Evolutionary conservation across 2,329 filamentous ascomycete species (phyloP).

Genomic region (Colletotrichum navitas): DNA sequence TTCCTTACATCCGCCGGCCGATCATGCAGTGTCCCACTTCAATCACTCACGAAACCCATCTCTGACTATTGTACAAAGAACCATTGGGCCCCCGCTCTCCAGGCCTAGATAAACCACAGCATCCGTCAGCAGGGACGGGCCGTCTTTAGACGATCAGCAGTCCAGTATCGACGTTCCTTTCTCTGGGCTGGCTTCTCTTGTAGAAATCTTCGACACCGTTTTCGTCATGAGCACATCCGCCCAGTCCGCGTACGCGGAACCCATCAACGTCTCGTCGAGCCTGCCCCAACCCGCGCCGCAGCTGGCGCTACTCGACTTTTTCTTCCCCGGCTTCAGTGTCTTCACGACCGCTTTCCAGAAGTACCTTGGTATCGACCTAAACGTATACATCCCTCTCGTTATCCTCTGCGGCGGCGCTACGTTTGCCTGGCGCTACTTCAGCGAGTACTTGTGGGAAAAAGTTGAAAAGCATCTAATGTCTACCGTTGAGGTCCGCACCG

Average conservation of each 20-base stretch:
- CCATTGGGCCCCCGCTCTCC: not conserved
- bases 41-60: not conserved
- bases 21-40: not conserved
- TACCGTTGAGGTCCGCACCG: conserved; percentile 73
- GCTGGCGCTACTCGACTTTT: conserved; percentile 68
- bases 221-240: conserved; percentile 24
- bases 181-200: not conserved
- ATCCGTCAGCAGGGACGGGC: not conserved
- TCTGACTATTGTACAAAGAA: not conserved
- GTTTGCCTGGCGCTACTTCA: conserved; percentile 67
- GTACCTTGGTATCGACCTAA: conserved; percentile 72
- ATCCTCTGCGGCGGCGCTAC: conserved; percentile 62
- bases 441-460: conserved; percentile 60
- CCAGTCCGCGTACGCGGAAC: conserved; percentile 14
- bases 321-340: conserved; percentile 75
- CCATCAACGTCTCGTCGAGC: conserved; percentile 17
- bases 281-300: conserved; percentile 48
- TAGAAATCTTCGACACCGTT: not conserved
- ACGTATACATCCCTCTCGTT: conserved; percentile 71
- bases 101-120: not conserved
- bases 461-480: conserved; percentile 71
- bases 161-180: not conserved
- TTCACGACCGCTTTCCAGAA: conserved; percentile 65
- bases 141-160: not conserved
- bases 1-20: not conserved